A percentile compares a stretch with the other conserved stretches of the same genome.
phyloP scores from a whole-genome alignment of 352 stramenopile species.

The Phytophthora megakarya region DNA sequence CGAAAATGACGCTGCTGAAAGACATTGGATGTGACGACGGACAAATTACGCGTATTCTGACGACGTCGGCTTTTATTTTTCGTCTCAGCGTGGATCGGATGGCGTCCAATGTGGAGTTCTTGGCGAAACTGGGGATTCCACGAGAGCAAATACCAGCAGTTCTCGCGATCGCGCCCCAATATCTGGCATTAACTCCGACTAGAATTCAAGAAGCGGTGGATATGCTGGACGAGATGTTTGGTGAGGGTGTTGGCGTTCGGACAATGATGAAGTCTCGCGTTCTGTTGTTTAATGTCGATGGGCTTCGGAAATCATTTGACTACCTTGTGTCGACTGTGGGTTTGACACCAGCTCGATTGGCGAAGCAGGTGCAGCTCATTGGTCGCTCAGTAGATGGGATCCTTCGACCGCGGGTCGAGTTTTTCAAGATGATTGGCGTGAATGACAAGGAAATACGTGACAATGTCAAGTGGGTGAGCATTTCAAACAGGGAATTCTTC shows the following conservation, averaged over 20 bases:
- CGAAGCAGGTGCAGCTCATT: conserved; percentile 29
- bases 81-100: conserved; percentile 36
- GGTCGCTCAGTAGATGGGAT: conserved; percentile 47
- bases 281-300: conserved; percentile 45
- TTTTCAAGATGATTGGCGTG: conserved; percentile 12
- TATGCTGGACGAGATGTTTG: conserved; percentile 42
- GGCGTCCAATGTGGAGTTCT: conserved; percentile 29
- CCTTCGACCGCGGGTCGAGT: conserved; percentile 46
- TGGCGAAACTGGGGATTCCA: conserved; percentile 33
- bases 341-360: conserved; percentile 31
- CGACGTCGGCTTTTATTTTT: conserved; percentile 46
- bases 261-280: conserved; percentile 34
- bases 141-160: conserved; percentile 35
- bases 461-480: conserved; percentile 35
- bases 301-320: conserved; percentile 36
- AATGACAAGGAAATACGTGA: conserved; percentile 1
- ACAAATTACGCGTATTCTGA: conserved; percentile 43
- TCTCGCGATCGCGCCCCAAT: conserved; percentile 38
- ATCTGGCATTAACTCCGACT: conserved; percentile 34
- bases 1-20: conserved; percentile 42
- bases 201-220: conserved; percentile 40
- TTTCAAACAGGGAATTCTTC: conserved; percentile 31
- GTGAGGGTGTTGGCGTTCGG: conserved; percentile 13
- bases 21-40: conserved; percentile 35
- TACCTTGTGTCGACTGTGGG: conserved; percentile 41